A percentile compares a stretch with the other conserved stretches of the same genome.
phyloP scores from a whole-genome alignment of 495 filamentous ascomycete species.

The Cladorrhinum samala region DNA sequence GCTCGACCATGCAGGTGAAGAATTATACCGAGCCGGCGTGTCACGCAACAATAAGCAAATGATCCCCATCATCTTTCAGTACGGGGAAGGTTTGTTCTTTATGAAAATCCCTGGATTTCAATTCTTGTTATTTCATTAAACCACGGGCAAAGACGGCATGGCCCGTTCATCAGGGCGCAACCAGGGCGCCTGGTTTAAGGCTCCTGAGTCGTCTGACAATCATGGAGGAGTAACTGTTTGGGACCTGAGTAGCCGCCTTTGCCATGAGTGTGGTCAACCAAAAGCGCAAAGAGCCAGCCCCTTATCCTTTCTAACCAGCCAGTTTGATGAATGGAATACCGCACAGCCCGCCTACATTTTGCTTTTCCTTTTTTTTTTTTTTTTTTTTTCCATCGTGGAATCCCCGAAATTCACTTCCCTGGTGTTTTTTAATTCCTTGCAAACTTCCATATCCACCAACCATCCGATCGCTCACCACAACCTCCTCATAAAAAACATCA shows the following conservation, averaged over 20 bases:
- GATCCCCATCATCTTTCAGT: conserved; percentile 7
- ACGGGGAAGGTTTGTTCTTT: conserved; percentile 1
- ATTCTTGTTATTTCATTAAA: not conserved
- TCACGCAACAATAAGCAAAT: conserved; percentile 11
- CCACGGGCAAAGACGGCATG: not conserved
- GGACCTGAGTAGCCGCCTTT: not conserved
- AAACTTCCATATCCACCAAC: not conserved
- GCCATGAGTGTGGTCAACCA: not conserved
- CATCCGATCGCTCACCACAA: not conserved
- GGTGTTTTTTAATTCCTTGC: not conserved
- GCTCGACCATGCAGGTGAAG: not conserved
- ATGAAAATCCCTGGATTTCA: conserved; percentile 1
- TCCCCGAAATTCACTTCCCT: not conserved
- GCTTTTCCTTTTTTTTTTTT: not conserved
- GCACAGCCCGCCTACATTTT: not conserved
- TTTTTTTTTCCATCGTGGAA: not conserved
- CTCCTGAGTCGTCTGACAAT: too few species aligned
- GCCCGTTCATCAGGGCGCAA: not conserved
- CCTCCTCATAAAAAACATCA: too few species aligned
- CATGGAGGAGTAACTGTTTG: not conserved
- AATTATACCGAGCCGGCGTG: conserved; percentile 12
- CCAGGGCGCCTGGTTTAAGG: too few species aligned
- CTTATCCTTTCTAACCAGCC: not conserved
- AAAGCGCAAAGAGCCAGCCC: conserved; percentile 3
- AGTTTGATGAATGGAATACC: not conserved